These are phyloP conservation scores for Arthroderma sp. DNA, from an alignment of 2,329 filamentous ascomycete species.

Conservation along the genomic window DNA sequence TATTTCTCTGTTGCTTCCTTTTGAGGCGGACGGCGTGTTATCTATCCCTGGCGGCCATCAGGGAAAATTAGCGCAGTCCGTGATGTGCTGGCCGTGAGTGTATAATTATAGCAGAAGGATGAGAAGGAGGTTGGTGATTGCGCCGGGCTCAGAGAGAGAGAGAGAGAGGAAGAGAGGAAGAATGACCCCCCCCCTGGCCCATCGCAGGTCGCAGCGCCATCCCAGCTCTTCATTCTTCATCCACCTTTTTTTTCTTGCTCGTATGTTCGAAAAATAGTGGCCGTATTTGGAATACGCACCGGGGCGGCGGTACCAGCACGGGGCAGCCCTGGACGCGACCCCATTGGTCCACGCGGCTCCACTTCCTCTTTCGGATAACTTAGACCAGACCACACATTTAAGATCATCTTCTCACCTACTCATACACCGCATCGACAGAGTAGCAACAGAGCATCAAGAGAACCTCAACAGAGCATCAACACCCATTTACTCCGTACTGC, in stretches of 20 bases:
- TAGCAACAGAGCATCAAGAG: too few relatives aligned
- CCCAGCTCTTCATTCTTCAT: not conserved
- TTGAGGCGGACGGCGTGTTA: not conserved
- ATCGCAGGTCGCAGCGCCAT: not conserved
- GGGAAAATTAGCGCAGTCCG: too few relatives aligned
- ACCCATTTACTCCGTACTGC: too few relatives aligned
- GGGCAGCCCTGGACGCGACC: not conserved
- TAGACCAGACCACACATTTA: not conserved
- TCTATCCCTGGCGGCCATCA: not conserved
- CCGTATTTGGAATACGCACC: slow-evolving; percentile 5
- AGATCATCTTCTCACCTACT: too few relatives aligned
- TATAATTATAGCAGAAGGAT: not conserved
- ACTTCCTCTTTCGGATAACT: not conserved
- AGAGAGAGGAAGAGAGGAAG: too few relatives aligned
- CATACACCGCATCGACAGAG: too few relatives aligned
- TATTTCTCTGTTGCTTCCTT: not conserved
- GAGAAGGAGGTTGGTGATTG: not conserved
- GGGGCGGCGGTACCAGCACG: slow-evolving; percentile 2
- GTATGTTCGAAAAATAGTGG: not conserved
- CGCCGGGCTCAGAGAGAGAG: not conserved
- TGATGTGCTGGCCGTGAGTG: not conserved
- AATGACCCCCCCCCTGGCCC: too few relatives aligned
- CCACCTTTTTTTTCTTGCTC: not conserved
- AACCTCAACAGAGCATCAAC: too few relatives aligned
- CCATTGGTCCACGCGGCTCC: not conserved